Percentiles rank a stretch among this genome's conserved stretches.
Evolutionary conservation across 164 flowering plant genomes (phyloP).

Genomic region (Vitis amurensis): DNA sequence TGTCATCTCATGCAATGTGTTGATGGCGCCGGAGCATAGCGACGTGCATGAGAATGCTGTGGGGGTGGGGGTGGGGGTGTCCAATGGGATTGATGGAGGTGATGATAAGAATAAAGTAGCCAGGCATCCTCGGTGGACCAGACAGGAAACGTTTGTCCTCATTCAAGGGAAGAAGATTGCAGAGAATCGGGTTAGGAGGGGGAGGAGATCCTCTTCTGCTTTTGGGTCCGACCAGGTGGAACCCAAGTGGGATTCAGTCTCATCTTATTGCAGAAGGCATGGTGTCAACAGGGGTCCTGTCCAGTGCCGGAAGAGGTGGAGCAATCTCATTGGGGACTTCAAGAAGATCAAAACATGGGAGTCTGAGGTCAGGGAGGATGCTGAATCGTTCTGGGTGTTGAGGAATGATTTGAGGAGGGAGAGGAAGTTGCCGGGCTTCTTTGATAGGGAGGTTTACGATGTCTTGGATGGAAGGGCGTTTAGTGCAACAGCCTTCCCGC

Average conservation of each 20-base stretch:
- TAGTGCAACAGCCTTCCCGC: conserved; percentile 10
- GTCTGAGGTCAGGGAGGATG: conserved; percentile 24
- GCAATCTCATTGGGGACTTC: conserved; percentile 66
- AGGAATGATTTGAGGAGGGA: conserved; percentile 67
- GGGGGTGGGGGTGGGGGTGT: neutral
- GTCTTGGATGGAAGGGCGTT: conserved; percentile 36
- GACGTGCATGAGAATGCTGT: conserved; percentile 5
- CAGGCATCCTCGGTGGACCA: conserved; percentile 78
- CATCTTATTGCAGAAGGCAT: conserved; percentile 57
- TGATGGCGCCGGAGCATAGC: neutral
- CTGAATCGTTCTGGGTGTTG: conserved; percentile 68
- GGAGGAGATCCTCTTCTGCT: conserved; percentile 22
- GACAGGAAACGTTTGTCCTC: conserved; percentile 67
- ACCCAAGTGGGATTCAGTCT: conserved; percentile 75
- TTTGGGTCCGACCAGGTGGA: conserved; percentile 38
- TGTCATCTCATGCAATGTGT: neutral
- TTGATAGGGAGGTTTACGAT: conserved; percentile 67
- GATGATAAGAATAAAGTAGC: conserved; percentile 36
- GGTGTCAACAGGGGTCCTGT: conserved; percentile 70
- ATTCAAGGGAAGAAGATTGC: conserved; percentile 69
- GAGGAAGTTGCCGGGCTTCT: conserved; percentile 64
- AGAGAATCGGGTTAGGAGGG: conserved; percentile 51
- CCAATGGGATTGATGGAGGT: neutral
- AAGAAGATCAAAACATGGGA: conserved; percentile 76
- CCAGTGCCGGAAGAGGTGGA: conserved; percentile 81